Base-by-base conservation (phyloP, 208 protist genomes). In the Crithidia fasciculata region DNA sequence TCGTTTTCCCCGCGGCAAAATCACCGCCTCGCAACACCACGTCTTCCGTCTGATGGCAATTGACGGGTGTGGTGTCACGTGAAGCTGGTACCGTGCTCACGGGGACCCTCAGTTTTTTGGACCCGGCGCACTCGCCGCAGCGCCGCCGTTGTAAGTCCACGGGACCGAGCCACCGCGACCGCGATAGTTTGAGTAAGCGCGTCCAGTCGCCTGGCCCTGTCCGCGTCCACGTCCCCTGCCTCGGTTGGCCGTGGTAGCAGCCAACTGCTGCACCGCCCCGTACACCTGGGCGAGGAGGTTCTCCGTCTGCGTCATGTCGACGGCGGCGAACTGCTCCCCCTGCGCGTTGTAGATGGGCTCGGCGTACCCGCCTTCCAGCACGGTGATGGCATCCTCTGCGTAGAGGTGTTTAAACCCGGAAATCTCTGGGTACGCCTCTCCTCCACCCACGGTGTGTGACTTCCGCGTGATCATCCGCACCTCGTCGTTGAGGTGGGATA, bases 301-400 rank as follows among this genome's bases (percentile, higher is more conserved):
- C 50, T 55, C 50, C 16, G 8, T 55, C 50, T 55, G 50, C 8
- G 15, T 55, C 50, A 55, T 55, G 50, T 55, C 50, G 50, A 55
- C 50, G 50, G 50, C 50, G 50, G 50, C 50, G 50, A 18, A 19
- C 50, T 55, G 50, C 50, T 55, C 50, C 15, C 40, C 12, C n/a
- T 62, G 57, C 8, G 57, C 57, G 40, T 62, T 62, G 57, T 62
- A 62, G 12, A 62, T 15, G 6, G 57, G 57, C 57, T 62, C 57
- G 6, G 39, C 57, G 40, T 62, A 62, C 4, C 57, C 57, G 12
- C 57, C 57, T 15, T 62, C 57, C 12, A 62, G 4, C 7, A 43
- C 13, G 15, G 7, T 36, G 19, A 62, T 19, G 40, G 39, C 6
- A 19, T 62, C 39, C 57, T 12, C 50, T 12, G 50, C 3, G 50